These are phyloP conservation scores for Cercospora berteroae DNA, from an alignment of 2,329 filamentous ascomycete genomes.

Conservation along the genomic window DNA sequence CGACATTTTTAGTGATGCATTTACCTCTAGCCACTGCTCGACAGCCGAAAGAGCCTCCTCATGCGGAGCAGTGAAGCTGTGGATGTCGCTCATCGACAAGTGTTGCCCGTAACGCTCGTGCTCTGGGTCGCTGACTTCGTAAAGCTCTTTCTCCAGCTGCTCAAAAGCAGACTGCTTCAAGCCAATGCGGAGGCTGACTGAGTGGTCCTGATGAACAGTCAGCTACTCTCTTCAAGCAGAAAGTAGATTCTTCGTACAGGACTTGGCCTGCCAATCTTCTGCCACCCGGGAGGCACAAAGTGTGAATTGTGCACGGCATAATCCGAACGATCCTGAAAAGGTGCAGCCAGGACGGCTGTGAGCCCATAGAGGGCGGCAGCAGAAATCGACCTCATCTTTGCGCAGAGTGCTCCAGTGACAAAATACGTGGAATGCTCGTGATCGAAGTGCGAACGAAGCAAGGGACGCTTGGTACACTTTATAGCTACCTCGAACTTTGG, in stretches of 20 bases:
- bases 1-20: background rate
- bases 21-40: conserved; percentile 52
- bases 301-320: conserved; percentile 24
- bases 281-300: conserved; percentile 24
- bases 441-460: background rate
- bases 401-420: background rate
- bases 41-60: conserved; percentile 52
- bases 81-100: conserved; percentile 53
- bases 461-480: background rate
- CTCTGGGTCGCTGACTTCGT: conserved; percentile 62
- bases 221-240: background rate
- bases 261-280: conserved; percentile 17
- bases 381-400: conserved; percentile 7
- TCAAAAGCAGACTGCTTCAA: conserved; percentile 31
- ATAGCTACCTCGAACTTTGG: background rate
- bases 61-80: conserved; percentile 54
- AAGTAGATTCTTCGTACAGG: conserved; percentile 9
- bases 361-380: conserved; percentile 6
- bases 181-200: conserved; percentile 28
- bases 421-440: background rate
- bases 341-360: conserved; percentile 13
- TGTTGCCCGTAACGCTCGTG: conserved; percentile 61
- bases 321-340: conserved; percentile 17
- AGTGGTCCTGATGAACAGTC: conserved; percentile 13
- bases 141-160: conserved; percentile 55